Percentiles rank a stretch among this genome's conserved stretches.
Conservation (phyloP, 2,329 filamentous ascomycete genomes). For the Monilinia laxa region DNA sequence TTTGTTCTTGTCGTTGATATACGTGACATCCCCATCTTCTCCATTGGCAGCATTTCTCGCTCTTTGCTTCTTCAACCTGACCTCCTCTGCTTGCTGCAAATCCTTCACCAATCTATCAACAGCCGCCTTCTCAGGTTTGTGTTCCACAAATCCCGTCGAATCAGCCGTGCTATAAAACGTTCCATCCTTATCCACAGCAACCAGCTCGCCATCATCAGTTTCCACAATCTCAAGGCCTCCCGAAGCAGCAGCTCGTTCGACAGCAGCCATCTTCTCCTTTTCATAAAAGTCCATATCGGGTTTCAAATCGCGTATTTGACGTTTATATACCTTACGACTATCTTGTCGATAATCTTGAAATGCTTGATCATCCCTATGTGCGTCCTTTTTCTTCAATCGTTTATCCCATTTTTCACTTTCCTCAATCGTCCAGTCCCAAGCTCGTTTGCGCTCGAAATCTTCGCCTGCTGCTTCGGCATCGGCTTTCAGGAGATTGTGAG, state of each 20-base stretch:
- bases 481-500: constrained; percentile 90
- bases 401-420: constrained; percentile 94
- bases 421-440: constrained; percentile 98
- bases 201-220: constrained; percentile 90
- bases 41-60: constrained; percentile 76
- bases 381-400: constrained; percentile 80
- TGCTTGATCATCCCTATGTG: constrained; percentile 77
- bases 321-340: constrained; percentile 89
- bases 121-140: constrained; percentile 81
- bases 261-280: constrained; percentile 77
- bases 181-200: constrained; percentile 89
- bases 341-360: constrained; percentile 89
- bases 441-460: constrained; percentile 95
- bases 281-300: constrained; percentile 84
- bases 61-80: constrained; percentile 78
- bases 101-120: constrained; percentile 86
- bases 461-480: constrained; percentile 81
- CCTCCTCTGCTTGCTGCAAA: constrained; percentile 83
- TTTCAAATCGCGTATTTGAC: constrained; percentile 75
- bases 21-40: constrained; percentile 89
- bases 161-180: constrained; percentile 89
- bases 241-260: constrained; percentile 79
- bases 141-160: constrained; percentile 75
- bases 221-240: constrained; percentile 92
- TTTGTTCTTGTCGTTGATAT: constrained; percentile 99